These are phyloP conservation scores for Deinandra increscens DNA, from an alignment of 129 eudicot genomes.

Conservation along the genomic window DNA sequence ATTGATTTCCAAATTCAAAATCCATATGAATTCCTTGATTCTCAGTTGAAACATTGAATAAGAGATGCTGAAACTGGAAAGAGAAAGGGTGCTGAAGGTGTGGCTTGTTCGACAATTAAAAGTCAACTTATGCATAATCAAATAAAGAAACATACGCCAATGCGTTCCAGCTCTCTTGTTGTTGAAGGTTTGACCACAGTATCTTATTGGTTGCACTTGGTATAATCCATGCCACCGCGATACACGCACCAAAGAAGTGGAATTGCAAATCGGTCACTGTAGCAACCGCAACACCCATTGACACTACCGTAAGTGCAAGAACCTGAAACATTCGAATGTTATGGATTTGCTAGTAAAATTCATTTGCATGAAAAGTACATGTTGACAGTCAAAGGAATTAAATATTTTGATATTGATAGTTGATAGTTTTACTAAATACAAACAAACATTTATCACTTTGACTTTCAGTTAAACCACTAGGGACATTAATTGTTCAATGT, in stretches of 20 bases:
- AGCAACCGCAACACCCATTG: conserved; percentile 93
- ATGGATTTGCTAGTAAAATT: too few species aligned
- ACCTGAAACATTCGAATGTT: conserved; percentile 47
- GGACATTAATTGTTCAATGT: neutral
- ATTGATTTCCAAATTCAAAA: neutral
- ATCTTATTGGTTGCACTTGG: conserved; percentile 96
- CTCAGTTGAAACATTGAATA: neutral
- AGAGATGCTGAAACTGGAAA: conserved; percentile 6
- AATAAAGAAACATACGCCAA: conserved; percentile 62
- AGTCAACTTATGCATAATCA: neutral
- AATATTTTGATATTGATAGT: neutral
- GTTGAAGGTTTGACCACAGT: conserved; percentile 97
- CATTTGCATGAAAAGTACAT: too few species aligned
- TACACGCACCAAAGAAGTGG: conserved; percentile 94
- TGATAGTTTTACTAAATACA: neutral
- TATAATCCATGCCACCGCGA: conserved; percentile 93
- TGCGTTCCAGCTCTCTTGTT: conserved; percentile 94
- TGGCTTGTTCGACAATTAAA: neutral
- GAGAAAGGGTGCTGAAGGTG: neutral
- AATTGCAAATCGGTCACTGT: conserved; percentile 96
- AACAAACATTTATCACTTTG: conserved; percentile 4
- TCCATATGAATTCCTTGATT: neutral
- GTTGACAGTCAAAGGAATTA: neutral
- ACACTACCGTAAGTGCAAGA: conserved; percentile 75
- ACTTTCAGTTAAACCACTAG: neutral